Evolutionary conservation across 306 rosid species (phyloP), one percentile per base, ranked within the genome.

Genomic region (Glycyrrhiza uralensis): DNA sequence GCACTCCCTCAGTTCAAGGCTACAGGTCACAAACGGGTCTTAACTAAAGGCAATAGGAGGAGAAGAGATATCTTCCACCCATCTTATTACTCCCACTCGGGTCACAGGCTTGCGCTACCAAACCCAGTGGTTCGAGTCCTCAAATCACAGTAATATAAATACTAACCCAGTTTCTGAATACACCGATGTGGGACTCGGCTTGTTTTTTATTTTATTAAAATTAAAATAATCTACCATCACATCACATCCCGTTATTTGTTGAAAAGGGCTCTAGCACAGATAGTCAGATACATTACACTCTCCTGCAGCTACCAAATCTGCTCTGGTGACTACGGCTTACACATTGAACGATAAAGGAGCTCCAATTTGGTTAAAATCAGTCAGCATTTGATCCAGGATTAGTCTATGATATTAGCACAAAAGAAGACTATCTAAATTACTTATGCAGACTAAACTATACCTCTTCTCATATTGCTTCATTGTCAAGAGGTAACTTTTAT

Each of bases 261-360:
- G n/a, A n/a, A n/a, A n/a, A n/a, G n/a, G n/a, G n/a, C n/a, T n/a
- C n/a, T 41, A 36, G 89, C 91, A 3, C 74, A 82, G 14, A 12
- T 88, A 78, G 57, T 80, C 91, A 1, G 91, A 88, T 15, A 84
- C 47, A 58, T 71, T 61, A 55, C 86, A 89, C 91, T 88, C 96
- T 2, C 90, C 90, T 36, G 88, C 96, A 15, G 89, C 85, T 0
- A 83, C 88, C 55, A 90, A 88, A 83, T 90, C 96, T 7, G 89
- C 96, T 1, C 72, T 90, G 2, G 86, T 90, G 93, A 90, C 96
- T 17, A 88, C 90, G 7, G 87, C 93, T 60, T 88, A 82, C 74
- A 83, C 74, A 26, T 26, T 62, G 23, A 80, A 88, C 90, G 83
- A 86, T 56, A 73, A 24, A 76, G 80, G 81, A 14, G 45, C n/a